Evolutionary conservation across 768 basidiomycete species (phyloP).

Genomic region (Fomitopsis serialis): DNA sequence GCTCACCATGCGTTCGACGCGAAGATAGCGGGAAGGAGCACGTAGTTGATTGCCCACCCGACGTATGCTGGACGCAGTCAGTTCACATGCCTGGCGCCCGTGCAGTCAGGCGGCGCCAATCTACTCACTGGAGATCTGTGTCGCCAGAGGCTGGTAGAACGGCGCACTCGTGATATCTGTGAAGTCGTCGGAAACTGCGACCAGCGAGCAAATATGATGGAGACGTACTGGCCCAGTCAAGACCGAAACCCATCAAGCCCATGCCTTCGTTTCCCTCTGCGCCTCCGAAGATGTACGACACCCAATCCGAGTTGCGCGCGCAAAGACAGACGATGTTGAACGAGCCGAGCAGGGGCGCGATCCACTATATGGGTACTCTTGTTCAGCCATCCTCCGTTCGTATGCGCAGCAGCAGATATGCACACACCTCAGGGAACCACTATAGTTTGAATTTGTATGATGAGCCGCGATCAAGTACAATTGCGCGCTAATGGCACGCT

Average conservation of each 20-base stretch:
- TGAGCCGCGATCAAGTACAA: background rate
- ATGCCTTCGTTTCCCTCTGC: conserved; percentile 1
- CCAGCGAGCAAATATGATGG: background rate
- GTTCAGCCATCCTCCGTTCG: background rate
- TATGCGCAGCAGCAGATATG: background rate
- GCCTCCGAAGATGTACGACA: conserved; percentile 3
- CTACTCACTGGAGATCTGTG: conserved; percentile 2
- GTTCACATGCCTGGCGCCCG: no score
- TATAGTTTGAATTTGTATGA: background rate
- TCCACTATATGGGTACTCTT: background rate
- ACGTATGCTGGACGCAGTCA: background rate
- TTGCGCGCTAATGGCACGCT: background rate
- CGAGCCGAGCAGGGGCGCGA: conserved; percentile 3
- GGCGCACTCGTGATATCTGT: conserved; percentile 3
- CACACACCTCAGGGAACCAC: conserved; percentile 3
- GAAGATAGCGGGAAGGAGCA: conserved; percentile 1
- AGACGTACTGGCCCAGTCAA: conserved; percentile 1
- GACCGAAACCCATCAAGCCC: conserved; percentile 2
- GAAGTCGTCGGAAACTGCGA: background rate
- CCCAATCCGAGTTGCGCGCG: conserved; percentile 2
- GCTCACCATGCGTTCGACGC: background rate
- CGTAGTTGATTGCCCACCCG: conserved; percentile 4
- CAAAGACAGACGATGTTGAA: conserved; percentile 2
- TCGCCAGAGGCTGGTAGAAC: background rate
- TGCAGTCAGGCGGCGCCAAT: no score